These are phyloP conservation scores for Magnaporthiopsis incrustans DNA, from an alignment of 2,329 filamentous ascomycete genomes.

Conservation along the genomic window DNA sequence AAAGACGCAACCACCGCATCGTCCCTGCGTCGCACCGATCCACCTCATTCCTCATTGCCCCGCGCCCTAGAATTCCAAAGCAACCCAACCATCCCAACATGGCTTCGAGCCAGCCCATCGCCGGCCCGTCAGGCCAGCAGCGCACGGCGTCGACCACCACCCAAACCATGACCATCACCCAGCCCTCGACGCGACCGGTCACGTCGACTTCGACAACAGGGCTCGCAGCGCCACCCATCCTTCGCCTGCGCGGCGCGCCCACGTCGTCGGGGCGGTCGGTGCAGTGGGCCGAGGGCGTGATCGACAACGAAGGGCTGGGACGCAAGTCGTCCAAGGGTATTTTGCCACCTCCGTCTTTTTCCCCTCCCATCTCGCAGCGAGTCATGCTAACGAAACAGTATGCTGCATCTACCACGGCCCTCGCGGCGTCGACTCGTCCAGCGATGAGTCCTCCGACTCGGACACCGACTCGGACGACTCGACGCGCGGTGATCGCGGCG, in stretches of 20 bases:
- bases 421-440: constrained; percentile 74
- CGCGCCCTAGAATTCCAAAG: too few species aligned
- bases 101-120: background rate
- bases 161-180: background rate
- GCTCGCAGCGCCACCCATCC: constrained; percentile 26
- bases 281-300: constrained; percentile 84
- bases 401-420: constrained; percentile 97
- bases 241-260: constrained; percentile 45
- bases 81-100: too few species aligned
- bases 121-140: background rate
- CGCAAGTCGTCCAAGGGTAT: constrained; percentile 91
- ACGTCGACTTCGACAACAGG: constrained; percentile 13
- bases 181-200: constrained; percentile 7
- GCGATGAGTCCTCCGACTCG: constrained; percentile 52
- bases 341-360: constrained; percentile 6
- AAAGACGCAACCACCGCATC: too few species aligned
- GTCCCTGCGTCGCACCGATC: too few species aligned
- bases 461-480: constrained; percentile 48
- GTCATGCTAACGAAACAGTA: constrained; percentile 44
- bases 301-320: constrained; percentile 92
- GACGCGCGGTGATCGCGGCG: constrained; percentile 15
- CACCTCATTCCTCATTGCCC: too few species aligned
- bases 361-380: too few species aligned
- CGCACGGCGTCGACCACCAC: too few species aligned
- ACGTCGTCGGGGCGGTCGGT: constrained; percentile 52